Conservation (phyloP, 306 rosid genomes). For the Vachellia collinsii region DNA sequence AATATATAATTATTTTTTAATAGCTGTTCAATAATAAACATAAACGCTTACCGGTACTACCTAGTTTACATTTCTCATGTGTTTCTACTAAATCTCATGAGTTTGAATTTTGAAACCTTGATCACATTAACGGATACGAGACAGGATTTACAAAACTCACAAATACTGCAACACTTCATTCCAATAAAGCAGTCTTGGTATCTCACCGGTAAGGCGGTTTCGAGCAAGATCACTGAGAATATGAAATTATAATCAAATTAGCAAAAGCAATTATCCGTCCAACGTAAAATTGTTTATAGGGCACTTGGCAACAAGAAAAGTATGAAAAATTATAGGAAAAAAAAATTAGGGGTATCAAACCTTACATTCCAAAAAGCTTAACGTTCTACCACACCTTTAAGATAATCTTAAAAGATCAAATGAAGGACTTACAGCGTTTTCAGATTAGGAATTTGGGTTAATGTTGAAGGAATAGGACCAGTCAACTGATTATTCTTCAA, state of each 20-base stretch:
- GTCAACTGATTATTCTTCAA: conserved; percentile 73
- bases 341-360: background rate
- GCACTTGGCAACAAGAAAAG: background rate
- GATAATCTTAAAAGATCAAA: background rate
- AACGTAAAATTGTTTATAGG: background rate
- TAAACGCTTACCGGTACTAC: no score
- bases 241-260: background rate
- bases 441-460: conserved; percentile 84
- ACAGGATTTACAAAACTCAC: conserved; percentile 40
- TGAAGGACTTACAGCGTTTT: conserved; percentile 64
- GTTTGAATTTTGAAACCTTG: no score
- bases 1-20: no score
- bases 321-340: background rate
- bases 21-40: no score
- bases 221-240: conserved; percentile 76
- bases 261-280: background rate
- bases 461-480: conserved; percentile 87
- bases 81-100: no score
- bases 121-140: background rate
- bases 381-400: background rate
- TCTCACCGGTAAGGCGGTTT: conserved; percentile 78
- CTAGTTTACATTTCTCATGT: no score
- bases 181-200: conserved; percentile 89
- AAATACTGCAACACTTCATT: conserved; percentile 91
- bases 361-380: background rate